Conservation (phyloP, 2,329 filamentous ascomycete species). For the Phyllosticta citribraziliensis region DNA sequence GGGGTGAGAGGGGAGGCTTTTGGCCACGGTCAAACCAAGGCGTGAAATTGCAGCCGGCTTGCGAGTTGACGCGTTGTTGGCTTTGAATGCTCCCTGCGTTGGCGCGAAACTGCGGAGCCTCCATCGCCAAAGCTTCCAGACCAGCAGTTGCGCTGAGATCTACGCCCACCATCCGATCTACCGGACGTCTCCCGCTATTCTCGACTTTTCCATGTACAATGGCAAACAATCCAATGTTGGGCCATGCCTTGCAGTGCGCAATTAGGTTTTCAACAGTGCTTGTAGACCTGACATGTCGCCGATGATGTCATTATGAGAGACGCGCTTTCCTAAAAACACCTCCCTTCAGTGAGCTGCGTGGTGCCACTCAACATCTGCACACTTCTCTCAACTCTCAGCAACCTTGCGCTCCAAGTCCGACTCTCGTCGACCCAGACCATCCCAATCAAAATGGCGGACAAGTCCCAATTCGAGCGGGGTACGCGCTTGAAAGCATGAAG, state of each 20-base stretch:
- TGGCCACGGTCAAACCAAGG: neutral
- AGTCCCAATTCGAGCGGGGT: constrained; percentile 8
- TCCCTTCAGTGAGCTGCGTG: neutral
- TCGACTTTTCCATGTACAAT: neutral
- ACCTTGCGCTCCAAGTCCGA: neutral
- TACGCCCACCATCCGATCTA: neutral
- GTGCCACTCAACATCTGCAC: neutral
- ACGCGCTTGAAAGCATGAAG: neutral
- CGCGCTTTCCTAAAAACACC: neutral
- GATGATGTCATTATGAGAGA: neutral
- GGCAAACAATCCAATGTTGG: neutral
- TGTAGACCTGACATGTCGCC: neutral
- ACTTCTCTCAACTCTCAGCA: neutral
- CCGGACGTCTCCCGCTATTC: neutral
- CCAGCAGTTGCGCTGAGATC: neutral
- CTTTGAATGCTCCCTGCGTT: neutral
- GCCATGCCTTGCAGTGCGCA: neutral
- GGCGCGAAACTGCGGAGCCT: neutral
- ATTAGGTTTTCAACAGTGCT: neutral
- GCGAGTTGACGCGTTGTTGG: neutral
- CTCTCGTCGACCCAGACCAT: neutral
- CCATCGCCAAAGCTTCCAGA: neutral
- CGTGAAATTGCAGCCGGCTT: neutral
- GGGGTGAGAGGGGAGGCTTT: neutral
- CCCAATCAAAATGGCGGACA: neutral